A percentile compares a stretch with the other conserved stretches of the same genome.
Conservation (phyloP, 2,329 filamentous ascomycete genomes). For the Sporothrix mexicana region DNA sequence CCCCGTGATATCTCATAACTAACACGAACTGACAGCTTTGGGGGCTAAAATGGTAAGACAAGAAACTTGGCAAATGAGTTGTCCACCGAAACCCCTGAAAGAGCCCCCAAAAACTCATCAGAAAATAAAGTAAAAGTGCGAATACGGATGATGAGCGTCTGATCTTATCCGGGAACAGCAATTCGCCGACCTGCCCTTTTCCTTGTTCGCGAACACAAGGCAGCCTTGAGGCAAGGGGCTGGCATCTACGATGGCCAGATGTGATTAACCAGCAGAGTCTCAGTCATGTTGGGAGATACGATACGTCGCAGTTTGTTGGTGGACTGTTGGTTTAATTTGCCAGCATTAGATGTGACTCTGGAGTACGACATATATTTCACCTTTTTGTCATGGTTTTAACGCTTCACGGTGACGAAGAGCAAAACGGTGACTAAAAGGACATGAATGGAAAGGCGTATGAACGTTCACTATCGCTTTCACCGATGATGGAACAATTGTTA, state of each 20-base stretch:
- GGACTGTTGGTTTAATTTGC: not conserved
- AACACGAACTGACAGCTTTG: not conserved
- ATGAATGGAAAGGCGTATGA: not conserved
- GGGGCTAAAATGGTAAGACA: not conserved
- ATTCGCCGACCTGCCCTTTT: too few species aligned
- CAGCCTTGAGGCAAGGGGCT: not conserved
- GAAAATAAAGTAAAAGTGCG: not conserved
- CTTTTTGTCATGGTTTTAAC: not conserved
- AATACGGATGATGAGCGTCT: too few species aligned
- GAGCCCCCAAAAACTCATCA: too few species aligned
- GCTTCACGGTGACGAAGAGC: not conserved
- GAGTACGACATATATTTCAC: too few species aligned
- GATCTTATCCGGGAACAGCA: too few species aligned
- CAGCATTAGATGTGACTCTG: not conserved
- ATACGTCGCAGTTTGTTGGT: not conserved
- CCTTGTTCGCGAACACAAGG: too few species aligned
- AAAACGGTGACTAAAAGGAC: slow-evolving; percentile 2
- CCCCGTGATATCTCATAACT: not conserved
- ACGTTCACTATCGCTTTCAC: not conserved
- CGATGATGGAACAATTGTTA: not conserved
- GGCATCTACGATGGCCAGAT: not conserved
- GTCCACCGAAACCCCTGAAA: not conserved
- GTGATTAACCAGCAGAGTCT: not conserved
- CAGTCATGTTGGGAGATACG: not conserved
- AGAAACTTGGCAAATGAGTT: not conserved